Evolutionary conservation across 257 asterid species (phyloP).

Genomic region (Plantago major): DNA sequence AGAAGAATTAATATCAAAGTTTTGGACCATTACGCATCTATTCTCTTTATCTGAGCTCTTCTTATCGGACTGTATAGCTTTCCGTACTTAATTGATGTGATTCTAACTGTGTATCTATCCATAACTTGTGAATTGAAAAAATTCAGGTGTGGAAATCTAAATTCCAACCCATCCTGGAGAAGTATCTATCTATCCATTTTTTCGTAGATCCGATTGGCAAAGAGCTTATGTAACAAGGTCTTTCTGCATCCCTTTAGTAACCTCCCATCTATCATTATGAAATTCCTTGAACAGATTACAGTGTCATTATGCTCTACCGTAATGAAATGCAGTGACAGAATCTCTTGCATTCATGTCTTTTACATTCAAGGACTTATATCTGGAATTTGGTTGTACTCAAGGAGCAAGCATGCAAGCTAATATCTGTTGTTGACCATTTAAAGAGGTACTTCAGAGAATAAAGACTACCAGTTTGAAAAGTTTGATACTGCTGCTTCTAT

Average conservation of each 20-base stretch:
- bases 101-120: not conserved
- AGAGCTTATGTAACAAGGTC: slow-evolving; percentile 65
- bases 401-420: slow-evolving; percentile 5
- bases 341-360: not conserved
- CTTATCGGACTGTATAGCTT: not conserved
- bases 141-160: slow-evolving; percentile 57
- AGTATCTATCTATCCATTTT: slow-evolving; percentile 40
- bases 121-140: not conserved
- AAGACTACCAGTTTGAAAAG: no score
- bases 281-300: not conserved
- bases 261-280: not conserved
- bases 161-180: slow-evolving; percentile 43
- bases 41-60: no score
- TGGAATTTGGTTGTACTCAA: not conserved
- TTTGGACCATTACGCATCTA: no score
- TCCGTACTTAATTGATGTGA: not conserved
- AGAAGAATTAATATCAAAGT: no score
- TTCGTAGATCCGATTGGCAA: slow-evolving; percentile 66
- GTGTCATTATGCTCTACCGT: slow-evolving; percentile 1
- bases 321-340: not conserved
- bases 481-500: no score
- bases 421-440: not conserved
- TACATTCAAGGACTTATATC: not conserved
- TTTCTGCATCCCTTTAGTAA: slow-evolving; percentile 2
- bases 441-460: no score